Evolutionary conservation across 495 filamentous ascomycete species (phyloP).

Genomic region (Penicillium cinerascens): DNA sequence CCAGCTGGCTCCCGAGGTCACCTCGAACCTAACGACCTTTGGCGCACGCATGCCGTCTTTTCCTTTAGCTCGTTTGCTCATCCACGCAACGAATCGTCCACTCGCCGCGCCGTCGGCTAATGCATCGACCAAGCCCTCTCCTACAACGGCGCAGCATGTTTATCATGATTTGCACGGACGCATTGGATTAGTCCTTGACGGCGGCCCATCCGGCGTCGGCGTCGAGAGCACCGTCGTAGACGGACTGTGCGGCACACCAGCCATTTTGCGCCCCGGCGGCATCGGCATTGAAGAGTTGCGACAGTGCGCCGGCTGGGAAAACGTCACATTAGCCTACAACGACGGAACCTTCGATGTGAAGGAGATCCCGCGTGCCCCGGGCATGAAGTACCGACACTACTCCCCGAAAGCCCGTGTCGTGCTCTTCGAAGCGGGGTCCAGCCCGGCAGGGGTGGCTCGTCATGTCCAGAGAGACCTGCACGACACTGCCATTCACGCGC

Average conservation of each 20-base stretch:
- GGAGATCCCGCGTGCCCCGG: slow-evolving; percentile 73
- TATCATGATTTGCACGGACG: slow-evolving; percentile 75
- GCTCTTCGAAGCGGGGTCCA: slow-evolving; percentile 62
- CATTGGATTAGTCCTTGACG: slow-evolving; percentile 89
- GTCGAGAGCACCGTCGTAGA: slow-evolving; percentile 98
- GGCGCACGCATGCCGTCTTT: slow-evolving; percentile 86
- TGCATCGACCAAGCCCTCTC: slow-evolving; percentile 85
- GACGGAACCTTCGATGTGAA: slow-evolving; percentile 50
- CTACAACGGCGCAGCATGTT: slow-evolving; percentile 87
- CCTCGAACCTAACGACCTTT: slow-evolving; percentile 76
- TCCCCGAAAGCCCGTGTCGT: slow-evolving; percentile 86
- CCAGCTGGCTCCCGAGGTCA: slow-evolving; percentile 79
- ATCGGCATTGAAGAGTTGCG: slow-evolving; percentile 82
- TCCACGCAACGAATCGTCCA: slow-evolving; percentile 68
- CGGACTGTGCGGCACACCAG: slow-evolving; percentile 74
- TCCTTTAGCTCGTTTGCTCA: slow-evolving; percentile 79
- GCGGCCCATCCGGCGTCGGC: slow-evolving; percentile 78
- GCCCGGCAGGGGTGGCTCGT: slow-evolving; percentile 26
- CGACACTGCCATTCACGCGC: slow-evolving; percentile 34
- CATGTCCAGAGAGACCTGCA: slow-evolving; percentile 37
- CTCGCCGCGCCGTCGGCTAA: slow-evolving; percentile 96
- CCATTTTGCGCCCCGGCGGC: slow-evolving; percentile 82
- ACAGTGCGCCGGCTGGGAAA: slow-evolving; percentile 74
- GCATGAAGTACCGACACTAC: slow-evolving; percentile 99
- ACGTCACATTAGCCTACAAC: slow-evolving; percentile 68